Evolutionary conservation across 1,284 basidiomycete genomes (phyloP), one percentile per base, ranked within the genome.

Genomic region (Cutaneotrichosporon sp.): DNA sequence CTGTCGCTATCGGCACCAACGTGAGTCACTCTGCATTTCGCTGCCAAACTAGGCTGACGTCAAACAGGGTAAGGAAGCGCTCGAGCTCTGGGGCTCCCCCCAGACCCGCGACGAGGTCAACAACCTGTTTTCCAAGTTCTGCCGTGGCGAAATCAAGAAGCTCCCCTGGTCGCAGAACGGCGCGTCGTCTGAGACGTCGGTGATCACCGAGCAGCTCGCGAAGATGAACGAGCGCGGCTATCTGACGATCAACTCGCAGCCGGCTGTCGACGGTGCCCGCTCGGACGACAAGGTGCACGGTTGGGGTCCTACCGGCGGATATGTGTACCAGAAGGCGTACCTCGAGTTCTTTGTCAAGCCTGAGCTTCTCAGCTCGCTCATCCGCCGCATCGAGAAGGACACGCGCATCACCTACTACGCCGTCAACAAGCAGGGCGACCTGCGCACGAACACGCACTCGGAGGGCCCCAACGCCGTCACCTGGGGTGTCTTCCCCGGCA

Each of bases 281-380:
- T 95, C 92, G 72, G 88, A 91, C 67, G 91, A 98, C 82, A 87
- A 88, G 67, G 84, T 88, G 1, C 90, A 92, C 76, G 96, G 96
- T 11, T 99, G 97, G 90, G 96, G 96, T 14, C 97, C 97, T 2
- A 84, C 87, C 61, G 79, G 81, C 26, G 96, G 96, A 1, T 98
- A 92, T 75, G 89, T 99, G 49, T 99, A 97, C 81, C 96, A 99
- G 81, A 99, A 99, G 86, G 95, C 96, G 5, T 99, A 99, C 81
- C 87, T 99, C 63, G 97, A 99, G 79, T 99, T 97, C 83, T 97
- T 97, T 75, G 91, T 92, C 31, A 85, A 86, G 46, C 89, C 91
- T 1, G 81, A 86, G 64, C 83, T 92, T 55, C 85, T 96, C 58
- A 84, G 87, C 57, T 82, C 88, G 56, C 86, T 98, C 53, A 86